Conservation (phyloP, 306 rosid species). For the Corylus heterophylla region DNA sequence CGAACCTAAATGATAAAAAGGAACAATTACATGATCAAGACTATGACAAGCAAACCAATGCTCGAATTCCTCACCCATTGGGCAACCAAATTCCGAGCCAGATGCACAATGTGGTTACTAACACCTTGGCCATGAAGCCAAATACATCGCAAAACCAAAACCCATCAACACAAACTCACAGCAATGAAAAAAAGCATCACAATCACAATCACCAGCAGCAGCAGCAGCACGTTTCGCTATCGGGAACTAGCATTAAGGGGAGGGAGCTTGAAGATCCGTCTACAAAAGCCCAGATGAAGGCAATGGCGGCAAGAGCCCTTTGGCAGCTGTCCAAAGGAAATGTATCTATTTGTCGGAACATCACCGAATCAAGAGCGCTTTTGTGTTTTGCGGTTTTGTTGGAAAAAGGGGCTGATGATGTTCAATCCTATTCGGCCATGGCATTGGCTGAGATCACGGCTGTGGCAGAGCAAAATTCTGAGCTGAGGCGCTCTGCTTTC, state of each 20-base stretch:
- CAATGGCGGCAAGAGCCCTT: conserved; percentile 69
- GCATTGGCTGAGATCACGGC: conserved; percentile 75
- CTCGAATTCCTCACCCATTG: conserved; percentile 30
- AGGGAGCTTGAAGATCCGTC: conserved; percentile 61
- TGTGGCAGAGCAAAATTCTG: conserved; percentile 56
- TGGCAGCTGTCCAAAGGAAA: conserved; percentile 67
- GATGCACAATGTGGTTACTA: conserved; percentile 45
- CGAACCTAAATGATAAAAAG: background rate
- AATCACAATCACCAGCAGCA: conserved; percentile 15
- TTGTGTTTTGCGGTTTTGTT: conserved; percentile 68
- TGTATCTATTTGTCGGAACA: conserved; percentile 52
- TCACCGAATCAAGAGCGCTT: conserved; percentile 74
- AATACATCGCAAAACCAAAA: conserved; percentile 17
- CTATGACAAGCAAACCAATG: background rate
- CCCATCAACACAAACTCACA: background rate
- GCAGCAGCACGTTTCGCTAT: background rate
- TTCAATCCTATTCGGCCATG: conserved; percentile 49
- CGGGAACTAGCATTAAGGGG: conserved; percentile 59
- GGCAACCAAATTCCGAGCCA: conserved; percentile 33
- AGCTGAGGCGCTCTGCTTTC: conserved; percentile 68
- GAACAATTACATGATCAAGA: conserved; percentile 11
- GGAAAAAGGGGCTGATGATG: conserved; percentile 59
- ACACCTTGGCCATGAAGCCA: conserved; percentile 39
- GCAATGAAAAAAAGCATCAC: conserved; percentile 29
- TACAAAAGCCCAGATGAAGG: conserved; percentile 68